phyloP scores from a whole-genome alignment of 1,284 basidiomycete genomes.

The Trametes polyzona region DNA sequence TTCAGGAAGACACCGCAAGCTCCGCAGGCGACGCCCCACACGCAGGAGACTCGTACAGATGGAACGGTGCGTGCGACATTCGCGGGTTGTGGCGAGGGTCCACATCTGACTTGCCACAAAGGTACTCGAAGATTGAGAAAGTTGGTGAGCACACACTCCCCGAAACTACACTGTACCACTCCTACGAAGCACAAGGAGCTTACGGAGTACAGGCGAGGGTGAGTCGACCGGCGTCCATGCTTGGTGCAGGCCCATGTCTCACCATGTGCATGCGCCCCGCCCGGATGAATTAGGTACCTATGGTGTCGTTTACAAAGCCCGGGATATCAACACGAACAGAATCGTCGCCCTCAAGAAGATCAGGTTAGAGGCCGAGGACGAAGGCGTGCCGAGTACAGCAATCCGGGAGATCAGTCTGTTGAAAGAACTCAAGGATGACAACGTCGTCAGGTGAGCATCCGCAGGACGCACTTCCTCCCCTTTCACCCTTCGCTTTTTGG shows the following conservation, averaged over 20 bases:
- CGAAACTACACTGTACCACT: neutral
- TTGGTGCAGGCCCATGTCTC: neutral
- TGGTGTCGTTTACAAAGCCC: constrained; percentile 96
- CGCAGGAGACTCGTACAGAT: constrained; percentile 11
- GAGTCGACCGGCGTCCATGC: constrained; percentile 17
- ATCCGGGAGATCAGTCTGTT: constrained; percentile 97
- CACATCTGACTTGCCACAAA: constrained; percentile 17
- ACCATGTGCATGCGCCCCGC: constrained; percentile 1
- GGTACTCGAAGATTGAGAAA: constrained; percentile 46
- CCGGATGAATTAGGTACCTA: constrained; percentile 78
- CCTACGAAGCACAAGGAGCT: neutral
- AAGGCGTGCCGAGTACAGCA: constrained; percentile 96
- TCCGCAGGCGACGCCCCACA: neutral
- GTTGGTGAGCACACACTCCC: constrained; percentile 34
- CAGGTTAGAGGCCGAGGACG: constrained; percentile 95
- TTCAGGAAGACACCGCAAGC: neutral
- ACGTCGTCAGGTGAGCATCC: constrained; percentile 81
- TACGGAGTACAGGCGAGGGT: constrained; percentile 36
- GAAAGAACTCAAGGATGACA: constrained; percentile 95
- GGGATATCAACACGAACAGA: constrained; percentile 72
- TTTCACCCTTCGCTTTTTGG: constrained; percentile 14
- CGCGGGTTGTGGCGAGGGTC: constrained; percentile 19
- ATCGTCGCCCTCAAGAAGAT: constrained; percentile 98
- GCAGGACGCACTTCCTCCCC: neutral
- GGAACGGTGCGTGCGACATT: constrained; percentile 52